These are phyloP conservation scores for Coniochaeta ligniaria DNA, from an alignment of 2,329 filamentous ascomycete species.

Conservation along the genomic window DNA sequence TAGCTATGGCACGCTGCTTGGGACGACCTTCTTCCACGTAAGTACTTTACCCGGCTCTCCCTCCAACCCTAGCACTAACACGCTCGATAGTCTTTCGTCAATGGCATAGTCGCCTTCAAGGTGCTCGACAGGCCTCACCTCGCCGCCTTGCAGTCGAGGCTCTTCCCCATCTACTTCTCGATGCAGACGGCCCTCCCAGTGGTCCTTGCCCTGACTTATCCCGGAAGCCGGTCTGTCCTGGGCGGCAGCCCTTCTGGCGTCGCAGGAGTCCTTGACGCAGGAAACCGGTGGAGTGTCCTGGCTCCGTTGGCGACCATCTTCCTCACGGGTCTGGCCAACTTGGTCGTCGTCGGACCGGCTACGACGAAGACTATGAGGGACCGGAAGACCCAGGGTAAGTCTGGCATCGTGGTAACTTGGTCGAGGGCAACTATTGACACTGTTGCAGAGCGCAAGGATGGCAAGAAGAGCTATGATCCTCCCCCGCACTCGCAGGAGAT, in stretches of 20 bases:
- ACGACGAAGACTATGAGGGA: constrained; percentile 69
- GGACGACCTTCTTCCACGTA: constrained; percentile 81
- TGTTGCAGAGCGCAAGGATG: constrained; percentile 67
- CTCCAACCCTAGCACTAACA: constrained; percentile 4
- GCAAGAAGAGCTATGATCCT: constrained; percentile 77
- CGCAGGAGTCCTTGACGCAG: constrained; percentile 48
- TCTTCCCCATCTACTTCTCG: constrained; percentile 85
- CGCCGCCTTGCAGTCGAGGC: constrained; percentile 66
- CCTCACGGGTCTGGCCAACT: constrained; percentile 63
- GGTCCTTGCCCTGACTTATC: constrained; percentile 72
- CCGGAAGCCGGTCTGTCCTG: constrained; percentile 41
- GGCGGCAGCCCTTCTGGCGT: constrained; percentile 34
- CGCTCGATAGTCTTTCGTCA: constrained; percentile 60
- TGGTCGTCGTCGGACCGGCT: constrained; percentile 63
- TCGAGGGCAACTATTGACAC: neutral
- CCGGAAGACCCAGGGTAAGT: constrained; percentile 70
- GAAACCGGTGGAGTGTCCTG: constrained; percentile 58
- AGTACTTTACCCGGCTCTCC: constrained; percentile 4
- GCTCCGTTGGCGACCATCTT: constrained; percentile 64
- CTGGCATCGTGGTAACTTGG: neutral
- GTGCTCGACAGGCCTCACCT: constrained; percentile 75
- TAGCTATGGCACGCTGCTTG: constrained; percentile 83
- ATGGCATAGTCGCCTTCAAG: constrained; percentile 68
- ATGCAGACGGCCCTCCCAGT: constrained; percentile 72
- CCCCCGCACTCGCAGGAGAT: constrained; percentile 81